phyloP scores from a whole-genome alignment of 78 protist species.

The Protostelium mycophagum region DNA sequence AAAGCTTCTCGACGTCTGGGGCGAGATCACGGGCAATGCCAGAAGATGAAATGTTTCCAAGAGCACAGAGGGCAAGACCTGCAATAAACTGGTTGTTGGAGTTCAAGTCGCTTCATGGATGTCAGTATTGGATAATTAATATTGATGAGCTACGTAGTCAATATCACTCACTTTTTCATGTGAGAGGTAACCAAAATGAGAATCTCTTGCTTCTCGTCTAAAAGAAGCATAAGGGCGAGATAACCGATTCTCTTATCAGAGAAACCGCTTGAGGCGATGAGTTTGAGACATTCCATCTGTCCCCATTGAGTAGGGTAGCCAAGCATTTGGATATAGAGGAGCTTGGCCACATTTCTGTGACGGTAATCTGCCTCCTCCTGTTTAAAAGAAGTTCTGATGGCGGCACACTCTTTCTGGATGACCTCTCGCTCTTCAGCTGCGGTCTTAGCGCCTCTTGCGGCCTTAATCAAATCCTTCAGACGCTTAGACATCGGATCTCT shows the following conservation, averaged over 20 bases:
- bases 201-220: slow-evolving; percentile 94
- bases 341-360: slow-evolving; percentile 92
- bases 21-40: slow-evolving; percentile 95
- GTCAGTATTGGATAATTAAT: background rate
- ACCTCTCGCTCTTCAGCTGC: slow-evolving; percentile 94
- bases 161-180: slow-evolving; percentile 72
- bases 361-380: slow-evolving; percentile 80
- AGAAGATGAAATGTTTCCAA: slow-evolving; percentile 90
- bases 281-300: slow-evolving; percentile 93
- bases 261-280: slow-evolving; percentile 84
- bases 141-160: background rate
- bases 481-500: slow-evolving; percentile 62
- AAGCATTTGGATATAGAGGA: slow-evolving; percentile 96
- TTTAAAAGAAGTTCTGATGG: slow-evolving; percentile 88
- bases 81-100: slow-evolving; percentile 79
- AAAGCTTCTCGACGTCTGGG: slow-evolving; percentile 87
- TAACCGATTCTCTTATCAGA: slow-evolving; percentile 96
- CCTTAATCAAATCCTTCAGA: slow-evolving; percentile 86
- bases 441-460: slow-evolving; percentile 87
- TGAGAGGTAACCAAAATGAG: slow-evolving; percentile 91
- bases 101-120: slow-evolving; percentile 66
- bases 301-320: slow-evolving; percentile 95
- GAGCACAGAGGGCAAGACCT: slow-evolving; percentile 88
- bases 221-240: slow-evolving; percentile 86
- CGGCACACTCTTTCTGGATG: slow-evolving; percentile 89